phyloP scores from a whole-genome alignment of 768 basidiomycete genomes.

The Serendipita vermifera region DNA sequence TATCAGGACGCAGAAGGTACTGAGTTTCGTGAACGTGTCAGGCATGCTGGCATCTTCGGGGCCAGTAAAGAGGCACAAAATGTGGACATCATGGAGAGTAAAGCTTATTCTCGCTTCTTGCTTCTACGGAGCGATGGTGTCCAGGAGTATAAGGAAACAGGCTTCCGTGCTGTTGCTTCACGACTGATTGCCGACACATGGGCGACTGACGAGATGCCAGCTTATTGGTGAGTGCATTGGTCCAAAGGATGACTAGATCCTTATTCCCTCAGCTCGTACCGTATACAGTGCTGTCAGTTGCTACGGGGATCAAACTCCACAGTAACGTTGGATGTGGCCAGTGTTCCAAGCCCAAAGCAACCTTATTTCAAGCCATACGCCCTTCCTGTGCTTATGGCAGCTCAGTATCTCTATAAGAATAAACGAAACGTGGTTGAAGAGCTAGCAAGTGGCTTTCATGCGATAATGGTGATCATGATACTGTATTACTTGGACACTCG shows the following conservation, averaged over 20 bases:
- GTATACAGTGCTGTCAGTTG: background rate
- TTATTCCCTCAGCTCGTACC: background rate
- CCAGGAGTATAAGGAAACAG: no score
- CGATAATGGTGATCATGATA: background rate
- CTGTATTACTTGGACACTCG: background rate
- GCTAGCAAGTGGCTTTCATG: background rate
- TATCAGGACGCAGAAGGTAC: no score
- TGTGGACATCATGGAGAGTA: no score
- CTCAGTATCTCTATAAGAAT: background rate
- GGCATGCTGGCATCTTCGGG: no score
- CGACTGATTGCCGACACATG: background rate
- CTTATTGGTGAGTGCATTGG: background rate
- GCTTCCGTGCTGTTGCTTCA: no score
- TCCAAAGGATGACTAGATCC: no score
- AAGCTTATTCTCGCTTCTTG: no score
- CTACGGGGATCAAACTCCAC: background rate
- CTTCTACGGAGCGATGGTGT: no score
- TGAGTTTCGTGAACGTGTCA: no score
- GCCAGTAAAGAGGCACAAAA: no score
- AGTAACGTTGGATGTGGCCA: background rate
- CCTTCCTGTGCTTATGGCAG: background rate
- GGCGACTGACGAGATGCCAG: background rate
- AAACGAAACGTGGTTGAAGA: background rate
- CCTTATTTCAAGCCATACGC: background rate
- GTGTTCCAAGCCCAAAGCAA: background rate